These are phyloP conservation scores for Pythium biforme DNA, from an alignment of 352 stramenopile species.

Conservation along the genomic window DNA sequence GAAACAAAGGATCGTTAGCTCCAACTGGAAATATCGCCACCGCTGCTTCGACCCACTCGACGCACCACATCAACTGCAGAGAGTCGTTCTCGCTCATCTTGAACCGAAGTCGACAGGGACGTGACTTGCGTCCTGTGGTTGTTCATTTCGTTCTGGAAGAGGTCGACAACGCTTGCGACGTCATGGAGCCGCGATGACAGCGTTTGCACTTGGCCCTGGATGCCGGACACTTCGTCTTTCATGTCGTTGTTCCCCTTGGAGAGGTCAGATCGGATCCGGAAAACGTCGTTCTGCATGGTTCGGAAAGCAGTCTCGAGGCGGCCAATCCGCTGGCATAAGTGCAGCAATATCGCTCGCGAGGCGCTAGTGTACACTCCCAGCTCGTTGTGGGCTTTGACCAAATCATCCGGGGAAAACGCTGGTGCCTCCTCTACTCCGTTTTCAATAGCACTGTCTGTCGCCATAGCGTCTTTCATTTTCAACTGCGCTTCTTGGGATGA, in stretches of 20 bases:
- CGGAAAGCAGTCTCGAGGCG: constrained; percentile 45
- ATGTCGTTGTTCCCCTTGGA: constrained; percentile 43
- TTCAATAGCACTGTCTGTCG: background rate
- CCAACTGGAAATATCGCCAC: background rate
- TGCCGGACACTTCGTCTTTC: constrained; percentile 42
- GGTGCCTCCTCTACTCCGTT: background rate
- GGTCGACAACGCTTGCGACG: constrained; percentile 56
- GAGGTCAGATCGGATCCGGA: constrained; percentile 38
- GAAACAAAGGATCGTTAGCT: constrained; percentile 3
- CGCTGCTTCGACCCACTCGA: background rate
- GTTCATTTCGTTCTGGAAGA: constrained; percentile 67
- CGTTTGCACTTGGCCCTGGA: constrained; percentile 42
- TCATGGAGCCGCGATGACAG: constrained; percentile 58
- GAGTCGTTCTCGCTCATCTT: constrained; percentile 46
- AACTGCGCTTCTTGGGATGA: background rate
- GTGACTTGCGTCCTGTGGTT: constrained; percentile 45
- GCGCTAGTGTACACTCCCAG: constrained; percentile 49
- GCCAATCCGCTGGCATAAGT: constrained; percentile 59
- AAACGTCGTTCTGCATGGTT: constrained; percentile 44
- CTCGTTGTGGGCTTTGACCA: constrained; percentile 52
- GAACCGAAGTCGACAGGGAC: constrained; percentile 46
- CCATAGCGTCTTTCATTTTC: background rate
- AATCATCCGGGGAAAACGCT: constrained; percentile 24
- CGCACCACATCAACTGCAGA: constrained; percentile 50
- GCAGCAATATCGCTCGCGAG: constrained; percentile 57